Evolutionary conservation across 192 early-diverging fungal genomes (phyloP), one percentile per base, ranked within the genome.

Genomic region (Podochytrium sp.): DNA sequence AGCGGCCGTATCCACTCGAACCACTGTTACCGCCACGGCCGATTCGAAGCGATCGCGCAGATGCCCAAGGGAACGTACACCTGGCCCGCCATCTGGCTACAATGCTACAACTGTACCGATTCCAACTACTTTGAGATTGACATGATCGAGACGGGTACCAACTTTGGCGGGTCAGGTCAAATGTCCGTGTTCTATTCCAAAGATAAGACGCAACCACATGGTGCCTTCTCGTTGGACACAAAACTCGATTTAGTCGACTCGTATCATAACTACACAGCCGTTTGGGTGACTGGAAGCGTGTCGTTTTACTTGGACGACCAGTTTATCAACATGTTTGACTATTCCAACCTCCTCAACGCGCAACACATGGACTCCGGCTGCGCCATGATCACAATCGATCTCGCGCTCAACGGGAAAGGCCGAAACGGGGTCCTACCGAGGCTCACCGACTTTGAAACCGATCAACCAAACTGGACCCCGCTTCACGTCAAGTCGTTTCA

Each of bases 31-130:
- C 10, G 12, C 16, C 27, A 57, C 25, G 55, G 55, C 12, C 12
- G 20, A 10, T 27, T 57, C 18, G 55, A 57, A 57, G 55, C 25
- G 12, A n/a, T 57, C 18, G 55, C 55, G 12, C 12, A 57, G 29
- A 57, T 57, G 55, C 55, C 55, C 27, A 27, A 12, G 16, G 55
- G 55, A n/a, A 27, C 27, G 10, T 57, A 57, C 55, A 57, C 55
- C 55, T 57, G 55, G 55, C 55, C 55, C 55, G 55, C 55, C 20
- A 57, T 57, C 55, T 57, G 55, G 55, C 55, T 57, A 10, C 16
- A 57, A 57, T 57, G 55, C 55, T 57, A n/a, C 55, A 57, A 57
- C 29, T 57, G 55, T 30, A 57, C 55, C 14, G 55, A 57, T 57
- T 12, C 55, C 25, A n/a, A 12, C 1, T 57, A 57, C 29, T 57